Conservation (phyloP, 169 alveolate species). For the Ichthyophthirius multifiliis region DNA sequence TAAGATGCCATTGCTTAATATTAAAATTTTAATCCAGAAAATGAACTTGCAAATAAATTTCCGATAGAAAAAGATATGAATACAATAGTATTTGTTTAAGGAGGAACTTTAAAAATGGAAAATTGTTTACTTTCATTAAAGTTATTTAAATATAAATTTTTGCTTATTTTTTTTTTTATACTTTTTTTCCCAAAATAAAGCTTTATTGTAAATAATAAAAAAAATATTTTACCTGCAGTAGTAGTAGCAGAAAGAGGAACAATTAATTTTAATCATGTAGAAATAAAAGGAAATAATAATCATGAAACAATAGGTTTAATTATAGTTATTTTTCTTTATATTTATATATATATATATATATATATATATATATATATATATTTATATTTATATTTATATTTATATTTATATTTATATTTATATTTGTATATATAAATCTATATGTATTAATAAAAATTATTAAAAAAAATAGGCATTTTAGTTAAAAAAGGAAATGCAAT, state of each 20-base stretch:
- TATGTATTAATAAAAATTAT: neutral
- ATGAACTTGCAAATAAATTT: constrained; percentile 53
- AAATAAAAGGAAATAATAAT: constrained; percentile 51
- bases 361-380: too few species aligned
- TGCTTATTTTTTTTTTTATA: neutral
- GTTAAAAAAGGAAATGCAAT: constrained; percentile 38
- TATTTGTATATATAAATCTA: neutral
- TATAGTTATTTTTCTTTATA: too few species aligned
- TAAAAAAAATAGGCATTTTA: constrained; percentile 5
- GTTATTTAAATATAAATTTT: neutral
- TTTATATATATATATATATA: too few species aligned
- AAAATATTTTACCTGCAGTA: constrained; percentile 46
- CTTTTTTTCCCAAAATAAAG: neutral
- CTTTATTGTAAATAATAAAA: constrained; percentile 49
- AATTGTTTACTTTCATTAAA: constrained; percentile 49
- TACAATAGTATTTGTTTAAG: constrained; percentile 51
- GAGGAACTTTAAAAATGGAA: constrained; percentile 55
- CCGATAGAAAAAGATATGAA: constrained; percentile 62
- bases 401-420: too few species aligned
- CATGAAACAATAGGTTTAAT: constrained; percentile 20
- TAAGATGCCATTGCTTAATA: constrained; percentile 25
- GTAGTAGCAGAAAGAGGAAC: constrained; percentile 44
- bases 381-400: too few species aligned
- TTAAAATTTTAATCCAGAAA: constrained; percentile 27
- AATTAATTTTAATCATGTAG: constrained; percentile 44